phyloP scores from a whole-genome alignment of 169 alveolate genomes.

The Plasmodium ovale region DNA sequence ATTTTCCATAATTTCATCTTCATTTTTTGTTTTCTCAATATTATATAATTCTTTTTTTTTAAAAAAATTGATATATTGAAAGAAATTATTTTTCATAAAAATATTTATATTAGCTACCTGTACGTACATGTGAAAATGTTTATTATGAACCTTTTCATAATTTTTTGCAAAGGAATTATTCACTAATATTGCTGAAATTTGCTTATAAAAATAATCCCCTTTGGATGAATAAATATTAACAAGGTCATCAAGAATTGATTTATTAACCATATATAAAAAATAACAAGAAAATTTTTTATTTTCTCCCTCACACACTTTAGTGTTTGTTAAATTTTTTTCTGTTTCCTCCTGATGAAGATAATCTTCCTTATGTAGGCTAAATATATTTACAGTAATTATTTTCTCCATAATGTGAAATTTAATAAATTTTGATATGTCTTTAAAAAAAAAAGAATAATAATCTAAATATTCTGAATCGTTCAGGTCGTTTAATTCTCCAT shows the following conservation, averaged over 20 bases:
- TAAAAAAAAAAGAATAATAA: slow-evolving; percentile 68
- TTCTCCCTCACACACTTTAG: background rate
- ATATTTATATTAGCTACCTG: slow-evolving; percentile 62
- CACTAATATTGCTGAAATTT: slow-evolving; percentile 17
- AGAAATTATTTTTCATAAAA: slow-evolving; percentile 60
- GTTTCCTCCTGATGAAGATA: background rate
- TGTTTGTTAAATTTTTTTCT: background rate
- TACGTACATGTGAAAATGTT: slow-evolving; percentile 60
- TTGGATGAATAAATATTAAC: slow-evolving; percentile 42
- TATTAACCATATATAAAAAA: slow-evolving; percentile 49
- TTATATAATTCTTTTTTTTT: slow-evolving; percentile 71
- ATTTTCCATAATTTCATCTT: slow-evolving; percentile 69
- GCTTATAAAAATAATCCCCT: slow-evolving; percentile 70
- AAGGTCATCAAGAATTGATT: slow-evolving; percentile 41
- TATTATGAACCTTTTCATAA: slow-evolving; percentile 46
- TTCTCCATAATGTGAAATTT: slow-evolving; percentile 43
- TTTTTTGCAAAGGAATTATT: slow-evolving; percentile 34
- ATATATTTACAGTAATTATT: slow-evolving; percentile 26
- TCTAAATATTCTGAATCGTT: slow-evolving; percentile 63
- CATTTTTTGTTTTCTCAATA: slow-evolving; percentile 55
- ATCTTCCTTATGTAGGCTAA: slow-evolving; percentile 42
- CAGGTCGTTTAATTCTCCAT: slow-evolving; percentile 31
- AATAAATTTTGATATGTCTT: slow-evolving; percentile 58
- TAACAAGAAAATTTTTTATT: slow-evolving; percentile 43
- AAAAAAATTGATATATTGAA: slow-evolving; percentile 58